Conservation (phyloP, 2,329 filamentous ascomycete genomes). For the Coleophoma crateriformis region DNA sequence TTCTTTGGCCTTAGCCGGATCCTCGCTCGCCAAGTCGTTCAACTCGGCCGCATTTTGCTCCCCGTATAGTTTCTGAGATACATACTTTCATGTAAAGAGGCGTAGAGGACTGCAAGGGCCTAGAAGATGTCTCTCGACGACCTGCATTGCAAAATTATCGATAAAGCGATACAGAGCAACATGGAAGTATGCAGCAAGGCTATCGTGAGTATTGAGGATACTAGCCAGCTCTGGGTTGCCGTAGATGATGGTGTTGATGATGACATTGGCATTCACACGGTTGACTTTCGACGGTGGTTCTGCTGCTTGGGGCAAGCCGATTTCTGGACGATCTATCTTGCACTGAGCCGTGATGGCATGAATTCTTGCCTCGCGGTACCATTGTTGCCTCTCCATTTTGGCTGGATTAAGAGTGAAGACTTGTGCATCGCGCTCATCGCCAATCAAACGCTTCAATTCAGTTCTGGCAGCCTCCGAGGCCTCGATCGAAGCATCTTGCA, state of each 20-base stretch:
- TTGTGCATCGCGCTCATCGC: conserved; percentile 5
- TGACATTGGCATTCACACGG: neutral
- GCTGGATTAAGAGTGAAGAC: conserved; percentile 10
- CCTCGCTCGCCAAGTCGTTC: conserved; percentile 7
- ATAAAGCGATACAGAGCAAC: conserved; percentile 11
- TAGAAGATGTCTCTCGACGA: conserved; percentile 12
- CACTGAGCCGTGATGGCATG: conserved; percentile 2
- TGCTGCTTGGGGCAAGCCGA: conserved; percentile 1
- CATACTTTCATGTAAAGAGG: conserved; percentile 9
- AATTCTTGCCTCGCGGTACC: conserved; percentile 1
- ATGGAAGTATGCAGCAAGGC: conserved; percentile 8
- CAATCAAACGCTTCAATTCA: conserved; percentile 9
- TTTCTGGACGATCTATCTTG: neutral
- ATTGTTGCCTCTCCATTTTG: neutral
- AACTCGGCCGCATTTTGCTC: conserved; percentile 3
- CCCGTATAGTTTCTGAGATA: conserved; percentile 8
- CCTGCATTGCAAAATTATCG: conserved; percentile 12
- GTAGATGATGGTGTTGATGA: conserved; percentile 2
- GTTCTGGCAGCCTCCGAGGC: conserved; percentile 4
- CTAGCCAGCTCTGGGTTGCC: conserved; percentile 2
- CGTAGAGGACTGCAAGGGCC: conserved; percentile 7
- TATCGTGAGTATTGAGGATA: conserved; percentile 5
- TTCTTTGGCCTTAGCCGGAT: conserved; percentile 1
- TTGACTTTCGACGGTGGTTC: conserved; percentile 1
- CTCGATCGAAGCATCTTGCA: conserved; percentile 7